Conservation (phyloP, 148 eudicot genomes). For the Pouteria glomerata region DNA sequence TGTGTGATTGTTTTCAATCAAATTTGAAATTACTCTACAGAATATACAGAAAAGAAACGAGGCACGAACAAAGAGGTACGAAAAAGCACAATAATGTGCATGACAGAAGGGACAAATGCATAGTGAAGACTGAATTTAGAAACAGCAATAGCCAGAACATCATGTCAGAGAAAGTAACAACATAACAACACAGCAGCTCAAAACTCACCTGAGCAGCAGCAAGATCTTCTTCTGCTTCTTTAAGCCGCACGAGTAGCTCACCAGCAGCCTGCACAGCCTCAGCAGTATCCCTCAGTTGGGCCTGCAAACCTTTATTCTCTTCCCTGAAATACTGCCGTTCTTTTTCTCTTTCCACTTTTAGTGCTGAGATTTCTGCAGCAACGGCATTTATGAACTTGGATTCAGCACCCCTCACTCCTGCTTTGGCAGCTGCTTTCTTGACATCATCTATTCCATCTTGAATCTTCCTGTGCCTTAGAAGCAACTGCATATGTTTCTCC, state of each 20-base stretch:
- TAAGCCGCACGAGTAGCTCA: conserved; percentile 89
- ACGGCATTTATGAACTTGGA: conserved; percentile 87
- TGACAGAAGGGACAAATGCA: neutral
- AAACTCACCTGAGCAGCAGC: conserved; percentile 74
- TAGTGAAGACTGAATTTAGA: neutral
- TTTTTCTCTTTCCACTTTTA: conserved; percentile 81
- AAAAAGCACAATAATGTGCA: neutral
- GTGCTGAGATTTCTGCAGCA: conserved; percentile 80
- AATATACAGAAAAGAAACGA: neutral
- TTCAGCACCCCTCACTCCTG: conserved; percentile 82
- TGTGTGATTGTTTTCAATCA: neutral
- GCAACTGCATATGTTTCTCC: conserved; percentile 82
- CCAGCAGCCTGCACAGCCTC: conserved; percentile 99
- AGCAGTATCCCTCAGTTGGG: conserved; percentile 89
- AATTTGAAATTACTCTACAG: neutral
- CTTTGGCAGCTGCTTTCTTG: conserved; percentile 83
- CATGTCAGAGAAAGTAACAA: neutral
- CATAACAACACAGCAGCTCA: neutral
- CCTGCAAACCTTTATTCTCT: conserved; percentile 77
- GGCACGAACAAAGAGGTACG: neutral
- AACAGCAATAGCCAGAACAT: neutral
- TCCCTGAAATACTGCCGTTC: conserved; percentile 78
- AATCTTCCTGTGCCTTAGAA: conserved; percentile 65
- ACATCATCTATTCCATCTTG: conserved; percentile 90
- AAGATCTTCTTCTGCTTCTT: conserved; percentile 91